Percentiles rank a stretch among this genome's conserved stretches.
These are phyloP conservation scores for Cercis canadensis DNA, from an alignment of 306 rosid species.

Conservation along the genomic window DNA sequence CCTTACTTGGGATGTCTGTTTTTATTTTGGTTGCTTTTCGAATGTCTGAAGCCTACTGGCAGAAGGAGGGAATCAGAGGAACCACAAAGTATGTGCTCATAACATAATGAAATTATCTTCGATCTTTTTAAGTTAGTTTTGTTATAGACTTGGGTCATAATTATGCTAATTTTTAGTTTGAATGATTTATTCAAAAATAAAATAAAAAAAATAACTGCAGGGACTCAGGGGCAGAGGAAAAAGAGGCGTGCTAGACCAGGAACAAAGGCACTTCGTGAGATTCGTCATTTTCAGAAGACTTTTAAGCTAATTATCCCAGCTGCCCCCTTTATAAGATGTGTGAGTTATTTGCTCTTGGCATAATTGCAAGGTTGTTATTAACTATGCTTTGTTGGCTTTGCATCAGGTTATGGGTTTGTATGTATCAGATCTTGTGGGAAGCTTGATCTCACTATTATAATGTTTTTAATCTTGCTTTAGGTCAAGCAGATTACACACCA, in stretches of 20 bases:
- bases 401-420: conserved; percentile 7
- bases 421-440: conserved; percentile 3
- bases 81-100: conserved; percentile 37
- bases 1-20: background rate
- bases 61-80: conserved; percentile 5
- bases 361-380: background rate
- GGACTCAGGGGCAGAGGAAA: conserved; percentile 37
- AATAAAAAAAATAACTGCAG: conserved; percentile 41
- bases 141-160: background rate
- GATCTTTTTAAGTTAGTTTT: conserved; percentile 5
- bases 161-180: conserved; percentile 25
- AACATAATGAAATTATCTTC: background rate
- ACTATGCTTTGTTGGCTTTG: conserved; percentile 17
- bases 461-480: conserved; percentile 44
- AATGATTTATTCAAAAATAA: conserved; percentile 9
- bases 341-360: conserved; percentile 43
- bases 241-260: conserved; percentile 62
- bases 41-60: conserved; percentile 39
- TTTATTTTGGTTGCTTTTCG: background rate
- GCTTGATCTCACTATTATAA: background rate
- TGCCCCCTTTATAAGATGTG: conserved; percentile 74
- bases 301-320: conserved; percentile 60
- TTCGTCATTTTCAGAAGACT: conserved; percentile 63
- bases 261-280: conserved; percentile 74
- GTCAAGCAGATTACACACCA: conserved; percentile 60